Conservation (phyloP, 371 early-diverging fungal species). For the Sporodiniella umbellata region DNA sequence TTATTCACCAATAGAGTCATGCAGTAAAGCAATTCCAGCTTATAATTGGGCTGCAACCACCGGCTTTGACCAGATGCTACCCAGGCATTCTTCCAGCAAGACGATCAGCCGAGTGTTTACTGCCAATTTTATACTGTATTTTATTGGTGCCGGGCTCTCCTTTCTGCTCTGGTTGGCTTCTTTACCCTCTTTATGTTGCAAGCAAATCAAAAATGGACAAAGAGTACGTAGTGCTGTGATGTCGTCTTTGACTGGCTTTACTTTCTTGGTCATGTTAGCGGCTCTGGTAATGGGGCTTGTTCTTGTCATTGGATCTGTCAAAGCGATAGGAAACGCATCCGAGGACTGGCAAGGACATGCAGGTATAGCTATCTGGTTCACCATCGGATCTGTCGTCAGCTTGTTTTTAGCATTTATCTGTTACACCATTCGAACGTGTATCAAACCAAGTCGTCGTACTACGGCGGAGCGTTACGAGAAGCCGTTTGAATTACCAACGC, state of each 20-base stretch:
- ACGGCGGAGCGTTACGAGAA: background rate
- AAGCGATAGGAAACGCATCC: constrained; percentile 8
- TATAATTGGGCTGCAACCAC: constrained; percentile 34
- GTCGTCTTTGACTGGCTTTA: constrained; percentile 13
- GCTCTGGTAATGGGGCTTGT: constrained; percentile 24
- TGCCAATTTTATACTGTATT: constrained; percentile 27
- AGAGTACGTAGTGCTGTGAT: constrained; percentile 6
- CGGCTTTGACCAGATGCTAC: constrained; percentile 17
- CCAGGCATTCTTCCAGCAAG: constrained; percentile 6
- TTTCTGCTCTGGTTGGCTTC: constrained; percentile 29
- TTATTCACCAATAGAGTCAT: constrained; percentile 3
- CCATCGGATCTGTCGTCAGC: constrained; percentile 20
- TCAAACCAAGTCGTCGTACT: background rate
- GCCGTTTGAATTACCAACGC: background rate
- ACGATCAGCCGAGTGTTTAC: constrained; percentile 15
- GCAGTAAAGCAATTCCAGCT: constrained; percentile 13
- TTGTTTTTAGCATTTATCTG: constrained; percentile 12
- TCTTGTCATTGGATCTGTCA: constrained; percentile 12
- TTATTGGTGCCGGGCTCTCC: constrained; percentile 24
- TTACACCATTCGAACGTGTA: constrained; percentile 5
- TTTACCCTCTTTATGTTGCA: constrained; percentile 12
- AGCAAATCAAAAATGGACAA: constrained; percentile 4
- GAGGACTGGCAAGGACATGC: constrained; percentile 21
- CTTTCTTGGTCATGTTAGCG: constrained; percentile 22
- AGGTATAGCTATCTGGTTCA: constrained; percentile 28